A percentile compares a stretch with the other conserved stretches of the same genome.
Conservation (phyloP, 441 rosid species). For the Syzygium syzygioides region DNA sequence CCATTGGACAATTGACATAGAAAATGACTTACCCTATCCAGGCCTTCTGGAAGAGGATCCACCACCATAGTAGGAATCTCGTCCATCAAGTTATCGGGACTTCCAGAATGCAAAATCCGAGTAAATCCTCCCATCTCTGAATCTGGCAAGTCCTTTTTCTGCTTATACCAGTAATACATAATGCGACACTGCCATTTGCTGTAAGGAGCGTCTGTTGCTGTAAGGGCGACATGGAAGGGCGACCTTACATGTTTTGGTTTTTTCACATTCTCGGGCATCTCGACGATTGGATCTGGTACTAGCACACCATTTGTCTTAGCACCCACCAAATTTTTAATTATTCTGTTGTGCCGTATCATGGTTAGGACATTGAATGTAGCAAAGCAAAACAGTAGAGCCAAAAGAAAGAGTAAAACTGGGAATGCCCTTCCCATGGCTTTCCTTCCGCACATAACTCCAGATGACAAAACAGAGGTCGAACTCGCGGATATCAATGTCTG, state of each 20-base stretch:
- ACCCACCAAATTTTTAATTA: slow-evolving; percentile 20
- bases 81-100: slow-evolving; percentile 55
- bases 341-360: slow-evolving; percentile 40
- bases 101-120: slow-evolving; percentile 63
- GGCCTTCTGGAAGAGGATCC: slow-evolving; percentile 66
- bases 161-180: slow-evolving; percentile 70
- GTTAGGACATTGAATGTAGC: slow-evolving; percentile 63
- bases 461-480: not conserved
- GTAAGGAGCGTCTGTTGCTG: slow-evolving; percentile 58
- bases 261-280: slow-evolving; percentile 44
- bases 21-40: slow-evolving; percentile 40
- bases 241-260: slow-evolving; percentile 24
- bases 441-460: slow-evolving; percentile 10
- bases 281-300: slow-evolving; percentile 50
- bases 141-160: slow-evolving; percentile 44
- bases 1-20: not conserved
- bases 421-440: slow-evolving; percentile 50
- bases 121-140: slow-evolving; percentile 75
- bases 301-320: slow-evolving; percentile 26
- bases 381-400: slow-evolving; percentile 57
- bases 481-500: not conserved
- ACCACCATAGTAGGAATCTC: slow-evolving; percentile 67
- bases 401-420: slow-evolving; percentile 32
- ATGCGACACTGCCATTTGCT: slow-evolving; percentile 75
- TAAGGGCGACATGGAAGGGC: slow-evolving; percentile 59